Percentiles rank a stretch among this genome's conserved stretches.
Evolutionary conservation across 2,329 filamentous ascomycete genomes (phyloP).

Genomic region (Penicillium sp.): DNA sequence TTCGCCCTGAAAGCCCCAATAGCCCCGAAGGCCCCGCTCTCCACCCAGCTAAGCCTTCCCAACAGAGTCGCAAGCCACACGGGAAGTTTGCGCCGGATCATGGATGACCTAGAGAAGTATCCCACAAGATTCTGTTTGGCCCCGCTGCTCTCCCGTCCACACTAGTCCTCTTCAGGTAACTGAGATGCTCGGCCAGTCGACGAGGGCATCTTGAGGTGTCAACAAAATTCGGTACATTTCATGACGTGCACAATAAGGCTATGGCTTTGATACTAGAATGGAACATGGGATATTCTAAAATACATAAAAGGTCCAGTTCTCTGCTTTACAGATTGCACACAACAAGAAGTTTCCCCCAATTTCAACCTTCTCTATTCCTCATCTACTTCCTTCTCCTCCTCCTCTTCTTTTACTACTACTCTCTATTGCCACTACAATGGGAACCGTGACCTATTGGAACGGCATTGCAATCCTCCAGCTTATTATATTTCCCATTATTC

Average conservation of each 20-base stretch:
- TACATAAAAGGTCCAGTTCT: too few relatives aligned
- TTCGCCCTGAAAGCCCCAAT: too few relatives aligned
- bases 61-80: too few relatives aligned
- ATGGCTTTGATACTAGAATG: not conserved
- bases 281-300: too few relatives aligned
- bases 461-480: constrained; percentile 36
- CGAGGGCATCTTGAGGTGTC: not conserved
- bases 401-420: not conserved
- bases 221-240: not conserved
- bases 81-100: too few relatives aligned
- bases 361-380: too few relatives aligned
- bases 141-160: not conserved
- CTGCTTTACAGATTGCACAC: too few relatives aligned
- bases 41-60: too few relatives aligned
- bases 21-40: too few relatives aligned
- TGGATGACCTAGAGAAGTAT: not conserved
- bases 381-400: too few relatives aligned
- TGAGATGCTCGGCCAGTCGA: not conserved
- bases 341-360: too few relatives aligned
- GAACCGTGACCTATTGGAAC: constrained; percentile 26
- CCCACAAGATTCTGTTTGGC: not conserved
- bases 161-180: not conserved
- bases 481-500: constrained; percentile 27
- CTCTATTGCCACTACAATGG: constrained; percentile 14
- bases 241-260: not conserved